Conservation (phyloP, 805 yeast genomes). For the Saccharomycopsis synnaedendra region DNA sequence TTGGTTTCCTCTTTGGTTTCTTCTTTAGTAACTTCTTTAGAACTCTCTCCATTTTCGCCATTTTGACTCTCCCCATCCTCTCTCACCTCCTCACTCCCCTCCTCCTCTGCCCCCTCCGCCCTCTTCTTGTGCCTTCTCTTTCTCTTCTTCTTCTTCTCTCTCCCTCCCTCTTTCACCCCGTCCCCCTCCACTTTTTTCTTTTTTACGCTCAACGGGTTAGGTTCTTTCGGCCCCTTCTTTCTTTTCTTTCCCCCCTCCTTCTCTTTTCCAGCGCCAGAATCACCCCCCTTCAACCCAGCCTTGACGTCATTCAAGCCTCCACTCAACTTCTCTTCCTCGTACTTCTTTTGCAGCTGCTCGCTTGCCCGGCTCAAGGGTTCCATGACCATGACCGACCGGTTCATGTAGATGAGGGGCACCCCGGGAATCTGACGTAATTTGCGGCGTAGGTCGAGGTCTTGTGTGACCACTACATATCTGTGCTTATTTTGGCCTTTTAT, state of each 20-base stretch:
- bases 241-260: slow-evolving; percentile 27
- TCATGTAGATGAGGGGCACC: slow-evolving; percentile 78
- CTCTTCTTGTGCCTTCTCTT: slow-evolving; percentile 5
- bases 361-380: slow-evolving; percentile 83
- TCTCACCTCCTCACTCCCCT: neutral
- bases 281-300: slow-evolving; percentile 31
- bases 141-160: neutral
- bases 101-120: neutral
- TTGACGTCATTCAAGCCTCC: slow-evolving; percentile 64
- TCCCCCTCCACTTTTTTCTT: slow-evolving; percentile 34
- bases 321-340: slow-evolving; percentile 59
- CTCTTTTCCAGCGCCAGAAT: slow-evolving; percentile 19
- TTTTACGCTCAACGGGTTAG: slow-evolving; percentile 85
- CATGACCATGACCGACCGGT: slow-evolving; percentile 89
- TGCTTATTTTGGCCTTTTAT: slow-evolving; percentile 77
- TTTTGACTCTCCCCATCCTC: too few relatives aligned
- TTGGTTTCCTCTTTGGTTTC: too few relatives aligned
- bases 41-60: too few relatives aligned
- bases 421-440: slow-evolving; percentile 73
- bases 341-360: slow-evolving; percentile 30
- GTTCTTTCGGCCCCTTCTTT: slow-evolving; percentile 65
- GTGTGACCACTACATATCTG: slow-evolving; percentile 82
- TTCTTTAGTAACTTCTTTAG: too few relatives aligned
- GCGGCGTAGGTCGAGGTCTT: slow-evolving; percentile 58
- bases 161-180: neutral